Evolutionary conservation across 768 basidiomycete species (phyloP).

Genomic region (Amanita rubescens): DNA sequence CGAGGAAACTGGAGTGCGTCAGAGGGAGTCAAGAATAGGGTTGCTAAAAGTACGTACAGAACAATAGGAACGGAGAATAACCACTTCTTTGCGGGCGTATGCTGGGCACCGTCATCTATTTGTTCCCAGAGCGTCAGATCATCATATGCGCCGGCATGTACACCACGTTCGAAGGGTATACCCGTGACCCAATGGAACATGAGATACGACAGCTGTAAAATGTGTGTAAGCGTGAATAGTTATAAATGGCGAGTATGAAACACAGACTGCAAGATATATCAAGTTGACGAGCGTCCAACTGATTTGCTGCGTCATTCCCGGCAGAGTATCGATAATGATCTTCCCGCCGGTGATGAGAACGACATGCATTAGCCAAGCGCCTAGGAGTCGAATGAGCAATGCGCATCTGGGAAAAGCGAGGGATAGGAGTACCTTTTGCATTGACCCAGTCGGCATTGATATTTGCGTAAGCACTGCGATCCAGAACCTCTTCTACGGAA

Average conservation of each 20-base stretch:
- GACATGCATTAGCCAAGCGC: constrained; percentile 97
- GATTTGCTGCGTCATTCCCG: constrained; percentile 88
- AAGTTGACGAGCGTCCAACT: constrained; percentile 96
- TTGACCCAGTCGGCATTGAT: constrained; percentile 94
- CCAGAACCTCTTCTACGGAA: constrained; percentile 65
- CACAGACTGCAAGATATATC: constrained; percentile 79
- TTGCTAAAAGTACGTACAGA: constrained; percentile 42
- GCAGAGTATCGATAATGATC: constrained; percentile 87
- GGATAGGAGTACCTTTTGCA: constrained; percentile 61
- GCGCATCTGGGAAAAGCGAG: background rate
- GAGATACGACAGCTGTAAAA: constrained; percentile 77
- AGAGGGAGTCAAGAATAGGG: background rate
- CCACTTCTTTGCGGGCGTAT: constrained; percentile 98
- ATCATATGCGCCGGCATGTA: constrained; percentile 92
- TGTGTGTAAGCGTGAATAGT: constrained; percentile 2
- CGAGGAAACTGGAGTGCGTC: constrained; percentile 62
- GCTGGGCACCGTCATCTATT: constrained; percentile 97
- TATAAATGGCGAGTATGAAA: constrained; percentile 2
- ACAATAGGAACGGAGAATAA: constrained; percentile 82
- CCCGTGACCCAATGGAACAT: constrained; percentile 99
- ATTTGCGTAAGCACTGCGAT: constrained; percentile 76
- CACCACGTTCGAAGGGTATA: constrained; percentile 85
- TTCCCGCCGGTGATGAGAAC: constrained; percentile 88
- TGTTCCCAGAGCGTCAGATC: constrained; percentile 99
- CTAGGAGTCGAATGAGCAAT: constrained; percentile 32